phyloP scores from a whole-genome alignment of 108 stramenopile genomes.

The Cyclotella kingstonii region DNA sequence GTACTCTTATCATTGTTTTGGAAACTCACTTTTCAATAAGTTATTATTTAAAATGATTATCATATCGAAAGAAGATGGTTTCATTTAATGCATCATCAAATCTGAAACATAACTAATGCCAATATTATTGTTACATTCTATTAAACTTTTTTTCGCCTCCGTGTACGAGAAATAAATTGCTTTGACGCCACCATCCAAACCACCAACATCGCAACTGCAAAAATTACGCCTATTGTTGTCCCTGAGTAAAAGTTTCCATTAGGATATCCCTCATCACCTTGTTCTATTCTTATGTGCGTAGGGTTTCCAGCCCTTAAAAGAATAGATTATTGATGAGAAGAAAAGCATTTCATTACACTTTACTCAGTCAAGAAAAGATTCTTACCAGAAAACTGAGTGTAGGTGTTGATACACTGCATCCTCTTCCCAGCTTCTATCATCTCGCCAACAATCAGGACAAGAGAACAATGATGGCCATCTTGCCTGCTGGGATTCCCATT shows the following conservation, averaged over 20 bases:
- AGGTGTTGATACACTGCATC: constrained; percentile 31
- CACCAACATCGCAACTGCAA: constrained; percentile 5
- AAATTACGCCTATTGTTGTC: constrained; percentile 3
- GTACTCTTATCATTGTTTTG: constrained; percentile 70
- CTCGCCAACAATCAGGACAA: constrained; percentile 47
- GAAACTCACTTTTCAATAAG: constrained; percentile 68
- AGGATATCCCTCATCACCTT: neutral
- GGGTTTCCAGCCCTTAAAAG: constrained; percentile 22
- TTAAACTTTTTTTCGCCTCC: neutral
- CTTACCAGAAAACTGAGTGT: constrained; percentile 27
- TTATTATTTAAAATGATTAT: neutral
- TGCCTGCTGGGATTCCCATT: constrained; percentile 33
- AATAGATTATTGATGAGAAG: neutral
- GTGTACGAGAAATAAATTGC: neutral
- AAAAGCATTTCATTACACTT: neutral
- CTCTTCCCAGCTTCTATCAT: constrained; percentile 43
- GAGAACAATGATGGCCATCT: constrained; percentile 33
- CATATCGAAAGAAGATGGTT: too few relatives aligned
- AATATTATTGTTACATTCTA: too few relatives aligned
- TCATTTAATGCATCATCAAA: too few relatives aligned
- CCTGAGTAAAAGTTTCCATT: neutral
- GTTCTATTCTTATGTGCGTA: constrained; percentile 26
- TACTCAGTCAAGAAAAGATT: neutral
- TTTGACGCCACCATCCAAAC: constrained; percentile 6
- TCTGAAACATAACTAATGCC: too few relatives aligned